Base-by-base conservation (phyloP, 345 rosid species). In the Erysimum cheiranthoides region DNA sequence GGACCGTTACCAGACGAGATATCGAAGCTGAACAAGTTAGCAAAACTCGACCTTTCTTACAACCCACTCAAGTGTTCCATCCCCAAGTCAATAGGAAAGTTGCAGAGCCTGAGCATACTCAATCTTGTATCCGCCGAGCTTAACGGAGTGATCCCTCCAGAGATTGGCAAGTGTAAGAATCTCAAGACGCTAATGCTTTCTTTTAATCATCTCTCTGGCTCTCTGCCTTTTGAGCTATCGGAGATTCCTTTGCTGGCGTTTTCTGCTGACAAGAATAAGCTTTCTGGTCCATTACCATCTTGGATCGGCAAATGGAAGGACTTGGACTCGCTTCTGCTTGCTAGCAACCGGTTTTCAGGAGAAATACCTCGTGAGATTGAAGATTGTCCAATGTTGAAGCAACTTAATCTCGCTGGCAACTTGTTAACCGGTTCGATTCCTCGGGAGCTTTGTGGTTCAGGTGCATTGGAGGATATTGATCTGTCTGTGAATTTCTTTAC, bases 1-100 rank as follows among this genome's bases (percentile, higher is more conserved):
- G 97, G 98, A 10, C 97, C 99, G 0, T 67, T 93, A 21, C 98
- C 99, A 32, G 80, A 86, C 11, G 84, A 82, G 68, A 60, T 95
- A 0, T 80, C 85, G 0, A 81, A 83, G 58, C 75, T 95, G 47
- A 70, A 54, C 10, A 69, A 82, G 1, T 78, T 95, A 0, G 81
- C 61, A 31, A 84, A 85, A 30, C 89, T 93, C 5, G 97, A 93
- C 79, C 89, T 95, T 62, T 95, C 98, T 5, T 77, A 88, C 56
- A 95, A 95, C 78, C 98, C 96, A 5, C 80, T 95, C 80, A 87
- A 77, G 65, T 87, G 86, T 77, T 61, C 86, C 1, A 84, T 92
- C 21, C 97, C 98, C 0, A 85, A 72, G 38, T 80, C 73, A 5
- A 60, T 88, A 0, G 99, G 96, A 16, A 70, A 85, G 75, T 61